These are phyloP conservation scores for Epichloe gansuensis DNA, from an alignment of 2,329 filamentous ascomycete genomes.

Conservation along the genomic window DNA sequence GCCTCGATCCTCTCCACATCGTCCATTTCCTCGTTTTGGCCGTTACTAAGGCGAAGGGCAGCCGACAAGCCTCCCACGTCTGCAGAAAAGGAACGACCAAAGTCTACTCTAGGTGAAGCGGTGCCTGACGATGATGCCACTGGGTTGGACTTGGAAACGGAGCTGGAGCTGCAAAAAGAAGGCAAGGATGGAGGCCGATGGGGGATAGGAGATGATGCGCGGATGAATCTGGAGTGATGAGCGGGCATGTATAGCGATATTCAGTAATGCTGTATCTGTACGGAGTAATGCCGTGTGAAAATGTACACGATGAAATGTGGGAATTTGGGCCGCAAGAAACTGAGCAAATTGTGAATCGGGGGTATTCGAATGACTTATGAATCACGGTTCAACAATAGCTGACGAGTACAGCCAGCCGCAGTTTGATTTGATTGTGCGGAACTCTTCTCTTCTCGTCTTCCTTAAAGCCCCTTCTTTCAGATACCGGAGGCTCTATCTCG, in stretches of 20 bases:
- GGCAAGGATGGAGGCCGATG: conserved; percentile 48
- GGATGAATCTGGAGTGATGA: conserved; percentile 64
- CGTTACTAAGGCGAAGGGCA: conserved; percentile 26
- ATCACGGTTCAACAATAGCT: neutral
- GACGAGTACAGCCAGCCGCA: neutral
- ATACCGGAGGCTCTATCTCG: too few relatives aligned
- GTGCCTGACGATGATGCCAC: conserved; percentile 30
- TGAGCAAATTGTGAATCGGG: neutral
- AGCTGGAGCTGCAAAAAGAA: conserved; percentile 40
- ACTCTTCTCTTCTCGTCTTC: too few relatives aligned
- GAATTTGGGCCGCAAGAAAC: neutral
- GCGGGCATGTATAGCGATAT: neutral
- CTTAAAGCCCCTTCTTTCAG: too few relatives aligned
- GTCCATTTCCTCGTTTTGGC: conserved; percentile 32
- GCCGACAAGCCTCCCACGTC: conserved; percentile 21
- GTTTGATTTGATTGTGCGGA: too few relatives aligned
- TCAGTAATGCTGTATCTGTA: neutral
- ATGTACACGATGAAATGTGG: neutral
- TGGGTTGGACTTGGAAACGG: conserved; percentile 30
- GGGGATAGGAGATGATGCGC: conserved; percentile 72
- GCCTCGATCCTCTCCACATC: conserved; percentile 35
- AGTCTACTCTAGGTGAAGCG: conserved; percentile 32
- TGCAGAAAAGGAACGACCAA: conserved; percentile 22
- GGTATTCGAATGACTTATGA: neutral
- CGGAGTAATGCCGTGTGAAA: neutral